Percentiles rank a stretch among this genome's conserved stretches.
phyloP scores from a whole-genome alignment of 768 basidiomycete genomes.

The Hygrophoropsis aurantiaca region DNA sequence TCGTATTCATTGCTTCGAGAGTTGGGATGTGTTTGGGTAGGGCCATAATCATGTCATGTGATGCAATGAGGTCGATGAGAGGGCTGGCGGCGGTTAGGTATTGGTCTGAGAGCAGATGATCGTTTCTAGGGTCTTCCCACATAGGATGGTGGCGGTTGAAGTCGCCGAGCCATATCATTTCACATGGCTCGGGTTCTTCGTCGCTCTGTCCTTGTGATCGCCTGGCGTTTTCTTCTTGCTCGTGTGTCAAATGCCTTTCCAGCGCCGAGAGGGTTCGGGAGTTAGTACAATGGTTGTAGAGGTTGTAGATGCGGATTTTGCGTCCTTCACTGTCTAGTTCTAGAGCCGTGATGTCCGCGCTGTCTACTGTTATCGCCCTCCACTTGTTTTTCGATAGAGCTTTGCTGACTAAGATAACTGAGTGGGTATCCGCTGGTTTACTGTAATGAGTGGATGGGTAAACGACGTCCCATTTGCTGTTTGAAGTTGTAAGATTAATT shows the following conservation, averaged over 20 bases:
- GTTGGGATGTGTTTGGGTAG: not conserved
- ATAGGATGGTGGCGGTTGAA: constrained; percentile 21
- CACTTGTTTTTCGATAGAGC: constrained; percentile 3
- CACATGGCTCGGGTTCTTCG: not conserved
- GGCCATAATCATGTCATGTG: constrained; percentile 2
- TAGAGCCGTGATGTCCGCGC: not conserved
- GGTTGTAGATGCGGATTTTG: not conserved
- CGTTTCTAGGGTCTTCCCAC: constrained; percentile 14
- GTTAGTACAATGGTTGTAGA: not conserved
- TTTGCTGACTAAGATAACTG: constrained; percentile 8
- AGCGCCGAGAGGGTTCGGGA: not conserved
- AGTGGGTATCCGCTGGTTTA: not conserved
- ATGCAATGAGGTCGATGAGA: constrained; percentile 4
- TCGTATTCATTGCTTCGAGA: not conserved
- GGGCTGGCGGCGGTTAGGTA: not conserved
- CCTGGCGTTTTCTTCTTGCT: not conserved
- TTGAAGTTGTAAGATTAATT: constrained; percentile 9
- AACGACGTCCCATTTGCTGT: constrained; percentile 12
- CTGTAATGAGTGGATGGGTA: constrained; percentile 17
- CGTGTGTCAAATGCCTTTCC: not conserved
- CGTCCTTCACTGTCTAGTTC: not conserved
- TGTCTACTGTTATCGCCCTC: constrained; percentile 1
- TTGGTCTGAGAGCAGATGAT: constrained; percentile 9
- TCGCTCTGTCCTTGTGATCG: not conserved
- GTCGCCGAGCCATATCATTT: constrained; percentile 17